A percentile compares a stretch with the other conserved stretches of the same genome.
Conservation (phyloP, 805 yeast species). For the Metschnikowia chrysomelidarum region DNA sequence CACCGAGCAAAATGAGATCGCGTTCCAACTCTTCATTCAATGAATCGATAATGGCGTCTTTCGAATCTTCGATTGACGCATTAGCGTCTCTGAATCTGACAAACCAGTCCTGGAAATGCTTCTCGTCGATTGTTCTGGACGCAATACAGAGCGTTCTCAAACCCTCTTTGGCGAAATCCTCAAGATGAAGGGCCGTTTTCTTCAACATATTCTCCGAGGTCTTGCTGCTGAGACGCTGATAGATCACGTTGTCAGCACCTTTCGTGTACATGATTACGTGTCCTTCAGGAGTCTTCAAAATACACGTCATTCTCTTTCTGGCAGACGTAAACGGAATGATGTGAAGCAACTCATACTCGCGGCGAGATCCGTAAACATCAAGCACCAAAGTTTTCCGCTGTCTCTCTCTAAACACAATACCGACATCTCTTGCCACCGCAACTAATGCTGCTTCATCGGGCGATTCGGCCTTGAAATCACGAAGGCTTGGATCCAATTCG, state of each 20-base stretch:
- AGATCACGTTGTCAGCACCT: slow-evolving; percentile 78
- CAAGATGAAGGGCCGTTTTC: slow-evolving; percentile 61
- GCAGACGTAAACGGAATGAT: slow-evolving; percentile 65
- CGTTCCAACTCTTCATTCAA: slow-evolving; percentile 61
- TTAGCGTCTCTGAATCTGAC: slow-evolving; percentile 55
- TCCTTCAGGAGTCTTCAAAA: slow-evolving; percentile 46
- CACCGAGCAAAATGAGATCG: slow-evolving; percentile 59
- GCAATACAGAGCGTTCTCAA: slow-evolving; percentile 75
- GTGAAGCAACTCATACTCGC: slow-evolving; percentile 50
- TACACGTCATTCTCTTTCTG: slow-evolving; percentile 76
- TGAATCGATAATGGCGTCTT: slow-evolving; percentile 55
- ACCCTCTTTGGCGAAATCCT: slow-evolving; percentile 74
- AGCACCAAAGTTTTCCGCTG: slow-evolving; percentile 47
- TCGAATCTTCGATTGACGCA: slow-evolving; percentile 50
- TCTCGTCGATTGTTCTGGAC: slow-evolving; percentile 45
- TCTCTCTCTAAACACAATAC: slow-evolving; percentile 58
- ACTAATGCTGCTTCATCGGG: slow-evolving; percentile 85
- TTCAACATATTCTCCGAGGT: slow-evolving; percentile 46
- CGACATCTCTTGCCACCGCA: slow-evolving; percentile 71
- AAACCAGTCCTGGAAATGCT: slow-evolving; percentile 54
- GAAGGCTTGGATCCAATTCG: slow-evolving; percentile 27
- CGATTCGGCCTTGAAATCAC: slow-evolving; percentile 71
- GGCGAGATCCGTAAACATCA: slow-evolving; percentile 44
- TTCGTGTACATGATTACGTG: slow-evolving; percentile 52
- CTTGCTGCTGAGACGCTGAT: slow-evolving; percentile 37